A percentile compares a stretch with the other conserved stretches of the same genome.
These are phyloP conservation scores for Lachnellula willkommii DNA, from an alignment of 2,329 filamentous ascomycete species.

Conservation along the genomic window DNA sequence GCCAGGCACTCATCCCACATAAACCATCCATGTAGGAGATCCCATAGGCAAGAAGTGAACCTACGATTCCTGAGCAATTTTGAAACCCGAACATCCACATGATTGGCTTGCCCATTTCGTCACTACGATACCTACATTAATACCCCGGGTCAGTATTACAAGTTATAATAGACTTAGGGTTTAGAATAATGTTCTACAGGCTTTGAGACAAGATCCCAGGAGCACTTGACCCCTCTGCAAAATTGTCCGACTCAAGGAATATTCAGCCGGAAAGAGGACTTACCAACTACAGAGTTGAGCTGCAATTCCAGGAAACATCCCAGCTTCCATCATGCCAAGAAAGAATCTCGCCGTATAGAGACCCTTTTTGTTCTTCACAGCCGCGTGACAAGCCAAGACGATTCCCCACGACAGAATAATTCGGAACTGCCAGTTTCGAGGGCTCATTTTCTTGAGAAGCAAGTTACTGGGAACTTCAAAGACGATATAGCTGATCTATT, in stretches of 20 bases:
- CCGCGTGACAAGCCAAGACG: slow-evolving; percentile 36
- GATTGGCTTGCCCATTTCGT: slow-evolving; percentile 39
- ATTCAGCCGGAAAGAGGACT: too few relatives aligned
- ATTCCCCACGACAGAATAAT: slow-evolving; percentile 37
- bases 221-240: too few relatives aligned
- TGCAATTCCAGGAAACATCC: slow-evolving; percentile 38
- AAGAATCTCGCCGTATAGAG: slow-evolving; percentile 38
- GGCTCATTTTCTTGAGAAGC: slow-evolving; percentile 34
- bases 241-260: too few relatives aligned
- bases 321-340: slow-evolving; percentile 39
- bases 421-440: slow-evolving; percentile 34
- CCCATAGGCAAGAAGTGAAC: slow-evolving; percentile 45
- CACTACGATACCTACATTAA: slow-evolving; percentile 35
- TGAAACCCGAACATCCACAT: slow-evolving; percentile 40
- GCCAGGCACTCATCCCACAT: slow-evolving; percentile 49
- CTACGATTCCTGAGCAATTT: slow-evolving; percentile 34
- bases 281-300: slow-evolving; percentile 40
- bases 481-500: slow-evolving; percentile 36
- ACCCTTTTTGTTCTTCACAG: slow-evolving; percentile 35
- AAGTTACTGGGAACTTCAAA: slow-evolving; percentile 39
- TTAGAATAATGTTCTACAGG: too few relatives aligned
- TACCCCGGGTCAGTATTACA: too few relatives aligned
- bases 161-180: too few relatives aligned
- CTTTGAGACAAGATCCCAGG: too few relatives aligned
- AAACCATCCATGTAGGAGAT: slow-evolving; percentile 40